phyloP scores from a whole-genome alignment of 2,329 filamentous ascomycete species.

The Fusarium compactum region DNA sequence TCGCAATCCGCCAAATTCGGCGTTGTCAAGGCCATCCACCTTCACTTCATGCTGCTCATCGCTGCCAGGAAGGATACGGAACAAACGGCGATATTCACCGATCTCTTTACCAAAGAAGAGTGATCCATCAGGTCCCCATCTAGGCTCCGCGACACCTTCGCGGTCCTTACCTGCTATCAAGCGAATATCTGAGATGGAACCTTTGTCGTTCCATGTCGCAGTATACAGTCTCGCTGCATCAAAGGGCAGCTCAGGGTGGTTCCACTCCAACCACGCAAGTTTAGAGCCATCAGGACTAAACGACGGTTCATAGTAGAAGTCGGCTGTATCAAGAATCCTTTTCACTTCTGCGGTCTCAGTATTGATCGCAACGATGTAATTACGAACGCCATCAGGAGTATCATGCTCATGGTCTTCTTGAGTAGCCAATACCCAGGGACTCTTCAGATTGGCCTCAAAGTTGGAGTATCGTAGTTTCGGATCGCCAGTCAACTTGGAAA shows the following conservation, averaged over 20 bases:
- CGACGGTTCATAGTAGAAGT: slow-evolving; percentile 65
- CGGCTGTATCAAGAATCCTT: slow-evolving; percentile 57
- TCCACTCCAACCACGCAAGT: slow-evolving; percentile 67
- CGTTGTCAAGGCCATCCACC: slow-evolving; percentile 56
- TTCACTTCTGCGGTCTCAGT: slow-evolving; percentile 56
- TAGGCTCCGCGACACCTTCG: slow-evolving; percentile 62
- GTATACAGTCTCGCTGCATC: slow-evolving; percentile 59
- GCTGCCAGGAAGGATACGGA: slow-evolving; percentile 50
- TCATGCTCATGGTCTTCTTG: slow-evolving; percentile 62
- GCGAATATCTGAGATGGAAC: slow-evolving; percentile 47
- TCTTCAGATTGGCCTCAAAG: slow-evolving; percentile 57
- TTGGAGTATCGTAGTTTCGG: slow-evolving; percentile 58
- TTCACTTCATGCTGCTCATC: slow-evolving; percentile 48
- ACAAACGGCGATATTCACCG: slow-evolving; percentile 62
- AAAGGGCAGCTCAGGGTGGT: slow-evolving; percentile 66
- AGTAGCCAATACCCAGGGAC: slow-evolving; percentile 62
- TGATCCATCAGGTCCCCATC: slow-evolving; percentile 62
- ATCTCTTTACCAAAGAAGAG: slow-evolving; percentile 63
- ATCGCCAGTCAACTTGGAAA: slow-evolving; percentile 50
- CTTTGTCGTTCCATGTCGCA: slow-evolving; percentile 55
- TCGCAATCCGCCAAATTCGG: slow-evolving; percentile 55
- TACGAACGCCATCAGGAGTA: slow-evolving; percentile 50
- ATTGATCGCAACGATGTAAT: slow-evolving; percentile 57
- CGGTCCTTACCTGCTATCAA: slow-evolving; percentile 57
- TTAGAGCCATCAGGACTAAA: slow-evolving; percentile 61